These are phyloP conservation scores for Pichia terricola DNA, from an alignment of 1,139 yeast species.

Conservation along the genomic window DNA sequence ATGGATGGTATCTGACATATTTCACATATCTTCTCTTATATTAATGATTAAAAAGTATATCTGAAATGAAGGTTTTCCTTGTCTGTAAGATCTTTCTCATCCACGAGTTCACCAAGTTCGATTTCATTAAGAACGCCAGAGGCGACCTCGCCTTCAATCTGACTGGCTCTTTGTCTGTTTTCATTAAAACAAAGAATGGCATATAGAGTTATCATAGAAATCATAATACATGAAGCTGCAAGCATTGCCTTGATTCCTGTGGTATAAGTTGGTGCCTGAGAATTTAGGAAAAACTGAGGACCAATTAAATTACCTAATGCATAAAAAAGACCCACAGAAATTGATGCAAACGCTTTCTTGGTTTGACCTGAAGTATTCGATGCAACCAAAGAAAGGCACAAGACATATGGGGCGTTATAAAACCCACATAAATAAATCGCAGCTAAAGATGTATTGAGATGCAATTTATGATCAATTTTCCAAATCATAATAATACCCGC, in stretches of 20 bases:
- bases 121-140: constrained; percentile 13
- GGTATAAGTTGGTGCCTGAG: constrained; percentile 43
- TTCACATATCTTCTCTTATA: too few species aligned
- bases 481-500: constrained; percentile 9
- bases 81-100: constrained; percentile 60
- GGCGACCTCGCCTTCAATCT: constrained; percentile 8
- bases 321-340: constrained; percentile 51
- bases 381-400: constrained; percentile 4
- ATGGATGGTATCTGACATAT: too few species aligned
- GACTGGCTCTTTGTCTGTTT: constrained; percentile 18
- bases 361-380: constrained; percentile 8
- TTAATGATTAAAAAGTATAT: constrained; percentile 24
- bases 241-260: constrained; percentile 42
- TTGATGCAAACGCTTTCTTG: constrained; percentile 6
- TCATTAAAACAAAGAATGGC: constrained; percentile 26
- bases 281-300: constrained; percentile 52
- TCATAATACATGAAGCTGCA: constrained; percentile 22
- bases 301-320: constrained; percentile 56
- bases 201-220: constrained; percentile 23
- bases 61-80: constrained; percentile 55
- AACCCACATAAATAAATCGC: constrained; percentile 8
- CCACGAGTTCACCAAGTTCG: constrained; percentile 28
- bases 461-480: constrained; percentile 16
- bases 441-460: constrained; percentile 34
- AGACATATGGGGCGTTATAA: constrained; percentile 8